Base-by-base conservation (phyloP, 768 basidiomycete species). In the Tylopilus sp. region DNA sequence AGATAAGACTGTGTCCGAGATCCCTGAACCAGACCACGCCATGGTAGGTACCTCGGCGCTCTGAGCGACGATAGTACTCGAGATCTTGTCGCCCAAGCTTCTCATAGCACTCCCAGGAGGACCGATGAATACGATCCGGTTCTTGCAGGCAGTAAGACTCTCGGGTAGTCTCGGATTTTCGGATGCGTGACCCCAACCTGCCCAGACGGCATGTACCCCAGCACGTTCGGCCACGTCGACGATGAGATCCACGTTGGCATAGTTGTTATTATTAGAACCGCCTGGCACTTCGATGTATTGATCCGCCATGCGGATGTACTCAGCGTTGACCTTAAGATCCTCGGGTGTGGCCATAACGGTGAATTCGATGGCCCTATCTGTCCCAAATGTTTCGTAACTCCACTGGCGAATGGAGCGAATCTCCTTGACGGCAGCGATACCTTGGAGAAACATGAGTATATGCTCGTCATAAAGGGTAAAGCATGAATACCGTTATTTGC, bases 261-360 rank as follows among this genome's bases (percentile, higher is more conserved):
- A 98, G 72, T 99, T 98, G 81, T 98, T 94, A 79, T 98, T 99
- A 71, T 99, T 99, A 19, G 89, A 84, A 56, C 97, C 97, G 55
- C 97, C 97, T 19, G 97, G 95, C 10, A 99, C 97, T 72, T 99
- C 97, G 66, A 99, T 89, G 68, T 97, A 98, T 63, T 94, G 88
- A 71, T 99, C 97, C 38, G 97, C 97, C 97, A 99, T 99, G 56
- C 97, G 89, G 71, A 99, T 99, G 73, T 99, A 99, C 66, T 99
- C 97, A 29, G 97, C 97, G 65, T 99, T 99, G 71, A 98, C 95
- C 71, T 93, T 92, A 58, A 98, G 78, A 75, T 98, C 96, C 70
- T 99, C 97, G 22, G 97, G 97, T 13, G 97, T 99, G 46, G 97
- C 94, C 97, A 99, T 98, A 55, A 98, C 97, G 34, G 94, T 96